These are phyloP conservation scores for Phytophthora ohioensis DNA, from an alignment of 352 stramenopile genomes.

Conservation along the genomic window DNA sequence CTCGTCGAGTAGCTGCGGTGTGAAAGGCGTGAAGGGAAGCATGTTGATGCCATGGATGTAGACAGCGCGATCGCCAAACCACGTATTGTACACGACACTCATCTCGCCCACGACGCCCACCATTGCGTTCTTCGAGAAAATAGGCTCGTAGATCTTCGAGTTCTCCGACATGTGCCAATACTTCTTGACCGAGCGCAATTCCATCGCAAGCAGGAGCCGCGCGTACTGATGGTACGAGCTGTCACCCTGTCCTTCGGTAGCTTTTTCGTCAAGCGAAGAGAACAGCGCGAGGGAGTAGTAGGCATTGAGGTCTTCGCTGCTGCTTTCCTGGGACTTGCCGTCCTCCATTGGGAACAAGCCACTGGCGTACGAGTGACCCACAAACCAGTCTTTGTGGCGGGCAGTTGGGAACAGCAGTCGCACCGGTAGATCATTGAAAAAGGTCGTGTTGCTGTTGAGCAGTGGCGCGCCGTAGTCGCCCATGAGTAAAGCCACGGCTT, in stretches of 20 bases:
- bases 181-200: conserved; percentile 93
- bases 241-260: conserved; percentile 26
- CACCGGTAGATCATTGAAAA: conserved; percentile 62
- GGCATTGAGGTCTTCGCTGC: conserved; percentile 95
- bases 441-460: conserved; percentile 50
- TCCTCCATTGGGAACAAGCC: conserved; percentile 95
- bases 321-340: conserved; percentile 97
- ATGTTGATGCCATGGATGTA: conserved; percentile 90
- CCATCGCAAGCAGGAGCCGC: conserved; percentile 91
- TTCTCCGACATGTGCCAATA: conserved; percentile 96
- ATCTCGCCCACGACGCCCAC: conserved; percentile 82
- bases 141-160: conserved; percentile 78
- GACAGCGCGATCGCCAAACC: conserved; percentile 77
- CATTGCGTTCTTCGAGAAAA: conserved; percentile 83
- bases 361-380: conserved; percentile 96
- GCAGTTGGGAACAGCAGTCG: conserved; percentile 84
- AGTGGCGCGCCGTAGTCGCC: conserved; percentile 76
- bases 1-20: conserved; percentile 65
- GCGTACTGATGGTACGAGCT: conserved; percentile 88
- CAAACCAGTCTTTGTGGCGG: conserved; percentile 96
- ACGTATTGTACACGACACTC: conserved; percentile 85
- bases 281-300: conserved; percentile 96
- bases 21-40: conserved; percentile 85
- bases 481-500: conserved; percentile 65
- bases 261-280: conserved; percentile 63